phyloP scores from a whole-genome alignment of 2,329 filamentous ascomycete species.

The Aspergillus ustus region DNA sequence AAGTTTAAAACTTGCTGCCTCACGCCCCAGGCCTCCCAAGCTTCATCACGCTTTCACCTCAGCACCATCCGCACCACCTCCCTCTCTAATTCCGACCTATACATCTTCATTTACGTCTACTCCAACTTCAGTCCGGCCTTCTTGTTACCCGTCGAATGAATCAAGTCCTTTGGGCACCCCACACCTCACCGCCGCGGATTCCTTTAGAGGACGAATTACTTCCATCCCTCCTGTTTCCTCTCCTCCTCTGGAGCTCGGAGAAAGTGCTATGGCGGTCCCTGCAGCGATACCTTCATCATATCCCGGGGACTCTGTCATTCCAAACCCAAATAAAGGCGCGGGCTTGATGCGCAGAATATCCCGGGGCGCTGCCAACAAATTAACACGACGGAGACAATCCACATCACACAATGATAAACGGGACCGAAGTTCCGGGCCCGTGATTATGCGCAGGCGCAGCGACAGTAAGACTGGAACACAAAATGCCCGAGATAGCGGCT shows the following conservation, averaged over 20 bases:
- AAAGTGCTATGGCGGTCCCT: constrained; percentile 63
- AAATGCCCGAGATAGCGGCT: constrained; percentile 52
- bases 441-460: constrained; percentile 83
- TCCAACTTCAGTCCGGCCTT: constrained; percentile 34
- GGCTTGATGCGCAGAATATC: constrained; percentile 84
- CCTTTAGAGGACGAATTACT: constrained; percentile 35
- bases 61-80: constrained; percentile 24
- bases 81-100: constrained; percentile 35
- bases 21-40: constrained; percentile 36
- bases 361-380: constrained; percentile 74
- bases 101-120: constrained; percentile 36
- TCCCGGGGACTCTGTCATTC: constrained; percentile 64
- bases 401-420: constrained; percentile 76
- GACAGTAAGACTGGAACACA: constrained; percentile 80
- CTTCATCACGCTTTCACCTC: constrained; percentile 43
- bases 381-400: constrained; percentile 73
- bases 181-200: constrained; percentile 39
- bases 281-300: constrained; percentile 51
- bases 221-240: constrained; percentile 42
- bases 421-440: constrained; percentile 86
- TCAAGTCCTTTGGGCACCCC: constrained; percentile 43
- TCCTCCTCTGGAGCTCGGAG: constrained; percentile 71
- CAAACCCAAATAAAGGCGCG: constrained; percentile 59
- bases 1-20: constrained; percentile 42
- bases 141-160: constrained; percentile 35